phyloP scores from a whole-genome alignment of 345 rosid genomes.

The Ricinus communis region DNA sequence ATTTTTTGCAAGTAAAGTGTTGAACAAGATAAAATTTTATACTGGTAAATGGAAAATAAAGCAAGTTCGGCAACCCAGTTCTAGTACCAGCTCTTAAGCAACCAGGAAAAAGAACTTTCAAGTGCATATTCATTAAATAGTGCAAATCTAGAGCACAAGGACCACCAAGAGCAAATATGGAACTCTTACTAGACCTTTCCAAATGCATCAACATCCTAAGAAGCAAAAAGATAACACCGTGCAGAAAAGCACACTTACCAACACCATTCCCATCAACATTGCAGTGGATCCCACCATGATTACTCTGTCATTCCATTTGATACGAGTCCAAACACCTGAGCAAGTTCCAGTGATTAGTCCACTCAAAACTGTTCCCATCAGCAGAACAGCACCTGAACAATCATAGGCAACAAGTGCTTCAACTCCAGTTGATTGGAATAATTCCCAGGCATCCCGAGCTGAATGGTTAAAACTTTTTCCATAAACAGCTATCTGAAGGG shows the following conservation, averaged over 20 bases:
- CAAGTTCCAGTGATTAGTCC: conserved; percentile 93
- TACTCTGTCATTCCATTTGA: conserved; percentile 55
- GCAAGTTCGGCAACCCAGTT: too few species aligned
- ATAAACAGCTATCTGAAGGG: conserved; percentile 74
- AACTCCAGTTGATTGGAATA: conserved; percentile 96
- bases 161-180: too few species aligned
- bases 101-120: too few species aligned
- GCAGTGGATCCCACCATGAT: conserved; percentile 89
- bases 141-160: too few species aligned
- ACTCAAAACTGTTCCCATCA: conserved; percentile 85
- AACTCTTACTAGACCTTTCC: too few species aligned
- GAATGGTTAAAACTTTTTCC: conserved; percentile 94
- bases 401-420: conserved; percentile 96
- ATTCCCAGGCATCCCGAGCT: conserved; percentile 98
- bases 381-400: conserved; percentile 90
- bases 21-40: too few species aligned
- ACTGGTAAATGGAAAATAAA: too few species aligned
- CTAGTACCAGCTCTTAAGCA: too few species aligned
- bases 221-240: too few species aligned
- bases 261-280: conserved; percentile 96
- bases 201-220: too few species aligned
- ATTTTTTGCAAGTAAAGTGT: too few species aligned
- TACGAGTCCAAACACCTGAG: conserved; percentile 82
- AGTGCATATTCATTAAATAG: too few species aligned
- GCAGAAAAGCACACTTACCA: conserved; percentile 45